Evolutionary conservation across 2,329 filamentous ascomycete species (phyloP).

Genomic region (Falciphora oryzae): DNA sequence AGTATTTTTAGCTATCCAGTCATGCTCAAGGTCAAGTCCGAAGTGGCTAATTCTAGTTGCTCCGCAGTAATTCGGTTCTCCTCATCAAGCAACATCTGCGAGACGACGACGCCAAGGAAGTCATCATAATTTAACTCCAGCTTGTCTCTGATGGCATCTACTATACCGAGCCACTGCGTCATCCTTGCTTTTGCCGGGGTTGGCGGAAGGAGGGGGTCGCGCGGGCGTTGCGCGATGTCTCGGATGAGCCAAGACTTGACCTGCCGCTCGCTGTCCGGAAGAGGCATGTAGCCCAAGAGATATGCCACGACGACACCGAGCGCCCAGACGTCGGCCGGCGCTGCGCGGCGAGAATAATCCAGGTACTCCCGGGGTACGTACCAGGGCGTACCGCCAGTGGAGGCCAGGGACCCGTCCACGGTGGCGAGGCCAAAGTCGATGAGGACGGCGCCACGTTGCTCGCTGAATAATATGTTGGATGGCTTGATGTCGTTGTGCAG

Average conservation of each 20-base stretch:
- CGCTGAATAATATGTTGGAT: constrained; percentile 1
- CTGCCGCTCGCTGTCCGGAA: constrained; percentile 1
- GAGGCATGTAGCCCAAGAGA: background rate
- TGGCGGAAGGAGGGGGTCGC: background rate
- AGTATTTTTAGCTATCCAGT: too few relatives aligned
- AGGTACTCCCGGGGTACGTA: constrained; percentile 1
- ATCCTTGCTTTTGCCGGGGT: background rate
- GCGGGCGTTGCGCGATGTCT: background rate
- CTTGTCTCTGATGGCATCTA: background rate
- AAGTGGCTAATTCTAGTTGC: background rate
- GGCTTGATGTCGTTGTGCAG: constrained; percentile 10
- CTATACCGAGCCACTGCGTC: background rate
- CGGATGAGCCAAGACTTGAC: background rate
- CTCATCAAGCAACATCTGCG: background rate
- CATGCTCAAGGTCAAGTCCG: too few relatives aligned
- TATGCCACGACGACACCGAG: background rate
- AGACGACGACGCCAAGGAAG: background rate
- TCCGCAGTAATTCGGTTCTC: background rate
- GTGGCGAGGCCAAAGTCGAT: constrained; percentile 9
- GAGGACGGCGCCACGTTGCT: background rate
- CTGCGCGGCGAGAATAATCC: background rate
- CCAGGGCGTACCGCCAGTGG: constrained; percentile 4
- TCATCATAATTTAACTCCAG: background rate
- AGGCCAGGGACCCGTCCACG: background rate
- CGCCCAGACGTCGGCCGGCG: constrained; percentile 4